phyloP scores from a whole-genome alignment of 2,329 filamentous ascomycete species.

The Geosmithia putterillii region DNA sequence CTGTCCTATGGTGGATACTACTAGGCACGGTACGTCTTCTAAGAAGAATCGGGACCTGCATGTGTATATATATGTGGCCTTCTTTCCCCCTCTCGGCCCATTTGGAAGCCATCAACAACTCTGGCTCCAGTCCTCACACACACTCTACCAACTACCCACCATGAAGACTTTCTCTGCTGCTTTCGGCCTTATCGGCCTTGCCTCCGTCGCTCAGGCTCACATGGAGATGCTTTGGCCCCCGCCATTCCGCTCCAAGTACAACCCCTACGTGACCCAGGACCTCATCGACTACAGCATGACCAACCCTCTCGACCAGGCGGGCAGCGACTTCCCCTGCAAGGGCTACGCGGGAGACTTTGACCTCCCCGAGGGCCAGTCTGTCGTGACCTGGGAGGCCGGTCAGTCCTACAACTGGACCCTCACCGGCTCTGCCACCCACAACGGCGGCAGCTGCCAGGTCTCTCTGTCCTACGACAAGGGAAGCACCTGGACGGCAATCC shows the following conservation, averaged over 20 bases:
- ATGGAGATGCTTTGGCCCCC: slow-evolving; percentile 38
- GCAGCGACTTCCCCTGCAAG: slow-evolving; percentile 65
- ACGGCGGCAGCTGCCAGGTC: slow-evolving; percentile 60
- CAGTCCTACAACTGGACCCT: slow-evolving; percentile 46
- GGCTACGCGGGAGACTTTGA: slow-evolving; percentile 34
- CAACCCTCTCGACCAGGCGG: slow-evolving; percentile 45
- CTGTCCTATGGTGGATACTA: too few species aligned
- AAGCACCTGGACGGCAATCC: slow-evolving; percentile 49
- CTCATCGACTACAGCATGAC: slow-evolving; percentile 65
- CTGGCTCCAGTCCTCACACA: neutral
- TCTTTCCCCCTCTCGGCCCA: too few species aligned
- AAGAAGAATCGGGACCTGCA: too few species aligned
- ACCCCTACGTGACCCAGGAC: slow-evolving; percentile 32
- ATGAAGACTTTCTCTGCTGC: slow-evolving; percentile 20
- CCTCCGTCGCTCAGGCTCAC: slow-evolving; percentile 29
- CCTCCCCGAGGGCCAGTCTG: slow-evolving; percentile 30
- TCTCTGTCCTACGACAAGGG: slow-evolving; percentile 60
- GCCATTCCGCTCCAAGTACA: slow-evolving; percentile 37
- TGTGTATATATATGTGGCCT: too few species aligned
- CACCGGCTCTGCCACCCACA: slow-evolving; percentile 44
- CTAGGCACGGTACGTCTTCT: too few species aligned
- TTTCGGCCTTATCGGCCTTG: slow-evolving; percentile 20
- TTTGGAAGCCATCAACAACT: too few species aligned
- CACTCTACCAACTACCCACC: slow-evolving; percentile 7
- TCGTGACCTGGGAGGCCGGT: slow-evolving; percentile 49